Percentiles rank a stretch among this genome's conserved stretches.
These are phyloP conservation scores for Pyricularia grisea DNA, from an alignment of 2,329 filamentous ascomycete genomes.

Conservation along the genomic window DNA sequence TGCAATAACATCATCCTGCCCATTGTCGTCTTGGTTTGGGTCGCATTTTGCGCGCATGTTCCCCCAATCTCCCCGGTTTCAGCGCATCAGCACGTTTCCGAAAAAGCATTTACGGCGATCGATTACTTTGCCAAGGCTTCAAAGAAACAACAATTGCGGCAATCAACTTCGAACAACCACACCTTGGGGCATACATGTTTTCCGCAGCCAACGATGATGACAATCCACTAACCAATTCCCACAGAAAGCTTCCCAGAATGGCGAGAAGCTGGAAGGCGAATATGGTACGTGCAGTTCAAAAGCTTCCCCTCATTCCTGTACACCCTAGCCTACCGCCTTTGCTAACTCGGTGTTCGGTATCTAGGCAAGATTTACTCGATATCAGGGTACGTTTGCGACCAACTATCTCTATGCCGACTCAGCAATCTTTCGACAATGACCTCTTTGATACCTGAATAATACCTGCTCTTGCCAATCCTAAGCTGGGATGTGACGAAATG, in stretches of 20 bases:
- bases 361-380: conserved; percentile 17
- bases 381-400: conserved; percentile 75
- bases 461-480: not conserved
- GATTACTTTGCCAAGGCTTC: not conserved
- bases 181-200: not conserved
- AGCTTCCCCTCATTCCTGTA: not conserved
- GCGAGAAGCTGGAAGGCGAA: conserved; percentile 3
- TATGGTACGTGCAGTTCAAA: conserved; percentile 2
- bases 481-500: not conserved
- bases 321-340: not conserved
- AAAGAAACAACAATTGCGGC: not conserved
- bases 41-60: not conserved
- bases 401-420: conserved; percentile 34
- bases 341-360: conserved; percentile 2
- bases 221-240: not conserved
- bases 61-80: not conserved
- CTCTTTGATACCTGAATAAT: not conserved
- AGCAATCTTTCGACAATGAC: not conserved
- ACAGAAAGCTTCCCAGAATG: conserved; percentile 5
- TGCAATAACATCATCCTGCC: not conserved
- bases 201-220: not conserved
- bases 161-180: not conserved
- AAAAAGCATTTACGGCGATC: not conserved
- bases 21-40: not conserved
- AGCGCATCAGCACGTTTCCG: not conserved